Evolutionary conservation across 192 early-diverging fungal species (phyloP).

Genomic region (Martensiomyces pterosporus): DNA sequence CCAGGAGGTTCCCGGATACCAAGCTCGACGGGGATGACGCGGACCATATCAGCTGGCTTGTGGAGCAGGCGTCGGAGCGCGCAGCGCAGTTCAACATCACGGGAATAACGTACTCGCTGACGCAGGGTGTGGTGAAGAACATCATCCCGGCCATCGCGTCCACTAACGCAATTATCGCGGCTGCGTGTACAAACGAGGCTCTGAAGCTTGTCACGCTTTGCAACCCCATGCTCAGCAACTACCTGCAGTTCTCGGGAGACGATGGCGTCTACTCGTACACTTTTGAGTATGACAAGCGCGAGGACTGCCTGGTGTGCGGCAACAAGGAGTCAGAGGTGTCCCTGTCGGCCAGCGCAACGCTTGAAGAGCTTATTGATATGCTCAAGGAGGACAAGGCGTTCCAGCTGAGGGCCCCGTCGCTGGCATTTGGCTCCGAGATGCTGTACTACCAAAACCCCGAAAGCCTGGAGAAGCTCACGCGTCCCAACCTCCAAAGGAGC

Average conservation of each 20-base stretch:
- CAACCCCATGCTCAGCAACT: constrained; percentile 81
- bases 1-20: constrained; percentile 68
- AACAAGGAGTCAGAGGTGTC: constrained; percentile 51
- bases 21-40: constrained; percentile 78
- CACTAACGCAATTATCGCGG: constrained; percentile 81
- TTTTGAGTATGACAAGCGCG: constrained; percentile 75
- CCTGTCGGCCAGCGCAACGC: constrained; percentile 51
- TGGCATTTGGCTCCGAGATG: constrained; percentile 53
- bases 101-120: constrained; percentile 85
- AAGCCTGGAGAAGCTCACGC: constrained; percentile 69
- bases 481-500: constrained; percentile 77
- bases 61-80: constrained; percentile 59
- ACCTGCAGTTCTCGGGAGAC: constrained; percentile 96
- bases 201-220: constrained; percentile 84
- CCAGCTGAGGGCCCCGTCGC: constrained; percentile 83
- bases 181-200: constrained; percentile 90
- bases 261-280: constrained; percentile 87
- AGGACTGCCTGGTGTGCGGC: constrained; percentile 92
- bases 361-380: constrained; percentile 80
- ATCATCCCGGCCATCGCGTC: constrained; percentile 96
- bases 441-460: constrained; percentile 89
- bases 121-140: constrained; percentile 97
- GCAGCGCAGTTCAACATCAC: constrained; percentile 80
- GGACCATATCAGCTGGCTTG: constrained; percentile 74
- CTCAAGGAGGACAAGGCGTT: constrained; percentile 70